phyloP scores from a whole-genome alignment of 768 basidiomycete genomes.

The Suillus weaverae region DNA sequence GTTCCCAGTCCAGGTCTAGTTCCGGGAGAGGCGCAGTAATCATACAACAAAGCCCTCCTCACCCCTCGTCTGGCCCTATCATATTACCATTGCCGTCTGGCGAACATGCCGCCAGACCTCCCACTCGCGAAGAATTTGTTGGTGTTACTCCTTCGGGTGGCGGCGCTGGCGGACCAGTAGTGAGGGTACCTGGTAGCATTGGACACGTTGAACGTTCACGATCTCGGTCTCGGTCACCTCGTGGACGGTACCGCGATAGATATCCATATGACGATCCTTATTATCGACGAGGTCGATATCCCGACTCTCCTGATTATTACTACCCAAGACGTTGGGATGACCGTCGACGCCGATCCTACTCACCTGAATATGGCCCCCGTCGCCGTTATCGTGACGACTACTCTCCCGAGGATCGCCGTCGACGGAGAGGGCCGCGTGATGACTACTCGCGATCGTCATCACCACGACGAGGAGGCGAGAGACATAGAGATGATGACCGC shows the following conservation, averaged over 20 bases:
- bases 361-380: slow-evolving; percentile 15
- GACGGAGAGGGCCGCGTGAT: not conserved
- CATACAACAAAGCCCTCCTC: slow-evolving; percentile 16
- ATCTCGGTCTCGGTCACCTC: slow-evolving; percentile 23
- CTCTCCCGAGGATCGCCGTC: slow-evolving; percentile 14
- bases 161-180: slow-evolving; percentile 2
- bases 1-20: slow-evolving; percentile 9
- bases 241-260: slow-evolving; percentile 9
- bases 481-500: not conserved
- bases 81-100: slow-evolving; percentile 17
- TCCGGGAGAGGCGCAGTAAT: slow-evolving; percentile 10
- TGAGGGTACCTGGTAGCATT: slow-evolving; percentile 7
- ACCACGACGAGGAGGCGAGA: not conserved
- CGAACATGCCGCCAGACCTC: slow-evolving; percentile 20
- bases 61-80: slow-evolving; percentile 25
- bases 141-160: slow-evolving; percentile 13
- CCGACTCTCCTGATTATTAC: slow-evolving; percentile 4
- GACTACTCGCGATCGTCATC: slow-evolving; percentile 2
- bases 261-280: slow-evolving; percentile 8
- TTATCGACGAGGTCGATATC: slow-evolving; percentile 11
- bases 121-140: slow-evolving; percentile 24
- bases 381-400: slow-evolving; percentile 3
- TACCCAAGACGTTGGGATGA: not conserved
- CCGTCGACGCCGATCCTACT: slow-evolving; percentile 13
- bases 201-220: slow-evolving; percentile 12